Evolutionary conservation across 352 stramenopile genomes (phyloP), one percentile per base, ranked within the genome.

Genomic region (Phytophthora uliginosa): DNA sequence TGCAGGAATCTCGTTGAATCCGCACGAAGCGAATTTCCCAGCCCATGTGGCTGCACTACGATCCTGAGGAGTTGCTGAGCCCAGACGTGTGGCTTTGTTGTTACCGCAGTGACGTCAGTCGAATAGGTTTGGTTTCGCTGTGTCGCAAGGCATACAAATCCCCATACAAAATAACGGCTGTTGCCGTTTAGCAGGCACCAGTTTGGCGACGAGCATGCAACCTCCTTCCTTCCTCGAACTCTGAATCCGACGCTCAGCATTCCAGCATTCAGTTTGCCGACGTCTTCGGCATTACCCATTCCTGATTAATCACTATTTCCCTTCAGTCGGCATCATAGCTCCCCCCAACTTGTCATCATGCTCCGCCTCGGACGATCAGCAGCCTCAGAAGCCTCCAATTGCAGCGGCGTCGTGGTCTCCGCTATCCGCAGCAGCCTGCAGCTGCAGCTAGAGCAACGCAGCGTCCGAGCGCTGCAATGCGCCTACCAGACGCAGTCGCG

Each of bases 401-500:
- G 60, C 61, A 55, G 28, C 31, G 54, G 57, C 20, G 3, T 65
- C 1, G 36, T 68, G 31, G 59, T 63, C 53, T 78, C 71, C 18
- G 20, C 65, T 1, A 63, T 72, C 26, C 56, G 60, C 58, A 69
- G 33, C 24, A 75, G 59, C 4, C 55, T 79, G 12, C 38, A 75
- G 18, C 15, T 45, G 47, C 71, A 75, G 50, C 31, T 72, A 3
- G 45, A 81, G 18, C 71, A 77, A 33, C 63, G 75, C 58, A 13
- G 54, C 9, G 33, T 31, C 34, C 40, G 57, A 31, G 59, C 40
- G 4, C 22, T 74, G 24, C 71, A 75, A 70, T 74, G 78, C 53
- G 71, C 73, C 12, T 84, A 72, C 63, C 75, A 84, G 66, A 80
- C 77, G 7, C 81, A 84, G 57, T 71, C 74, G 18, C 70, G 40